Conservation (phyloP, 306 rosid species). For the Herpetospermum pedunculosum region DNA sequence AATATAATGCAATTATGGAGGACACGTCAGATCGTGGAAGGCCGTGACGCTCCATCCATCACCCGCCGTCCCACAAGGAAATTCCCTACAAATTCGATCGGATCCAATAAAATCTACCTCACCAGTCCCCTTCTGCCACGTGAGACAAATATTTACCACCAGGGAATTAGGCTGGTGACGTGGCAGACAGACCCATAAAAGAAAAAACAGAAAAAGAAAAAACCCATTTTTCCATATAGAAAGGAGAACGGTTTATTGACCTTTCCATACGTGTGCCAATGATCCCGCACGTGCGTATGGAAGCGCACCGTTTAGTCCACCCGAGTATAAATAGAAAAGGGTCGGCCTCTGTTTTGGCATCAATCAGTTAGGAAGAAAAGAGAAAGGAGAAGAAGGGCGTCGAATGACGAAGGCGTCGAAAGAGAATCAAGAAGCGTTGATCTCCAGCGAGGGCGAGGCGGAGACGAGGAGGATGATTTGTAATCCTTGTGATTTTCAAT, state of each 20-base stretch:
- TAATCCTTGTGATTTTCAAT: not conserved
- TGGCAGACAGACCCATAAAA: not conserved
- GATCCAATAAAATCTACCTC: not conserved
- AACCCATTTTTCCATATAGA: not conserved
- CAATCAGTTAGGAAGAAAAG: no score
- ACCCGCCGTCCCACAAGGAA: conserved; percentile 4
- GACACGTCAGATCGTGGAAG: conserved; percentile 4
- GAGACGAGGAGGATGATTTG: not conserved
- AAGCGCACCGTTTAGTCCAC: not conserved
- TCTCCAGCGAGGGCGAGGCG: not conserved
- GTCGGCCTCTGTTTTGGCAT: not conserved
- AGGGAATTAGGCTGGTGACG: not conserved
- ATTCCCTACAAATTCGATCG: not conserved
- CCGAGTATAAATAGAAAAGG: not conserved
- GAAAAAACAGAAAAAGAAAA: not conserved
- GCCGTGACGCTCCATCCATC: conserved; percentile 2
- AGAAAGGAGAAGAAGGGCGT: no score
- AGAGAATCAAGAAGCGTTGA: not conserved
- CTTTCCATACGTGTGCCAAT: conserved; percentile 3
- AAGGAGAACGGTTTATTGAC: conserved; percentile 3
- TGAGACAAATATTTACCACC: not conserved
- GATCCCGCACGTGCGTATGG: not conserved
- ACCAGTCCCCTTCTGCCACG: not conserved
- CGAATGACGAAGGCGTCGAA: not conserved
- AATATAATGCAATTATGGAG: not conserved